phyloP scores from a whole-genome alignment of 345 rosid species.

The Salix caprea region DNA sequence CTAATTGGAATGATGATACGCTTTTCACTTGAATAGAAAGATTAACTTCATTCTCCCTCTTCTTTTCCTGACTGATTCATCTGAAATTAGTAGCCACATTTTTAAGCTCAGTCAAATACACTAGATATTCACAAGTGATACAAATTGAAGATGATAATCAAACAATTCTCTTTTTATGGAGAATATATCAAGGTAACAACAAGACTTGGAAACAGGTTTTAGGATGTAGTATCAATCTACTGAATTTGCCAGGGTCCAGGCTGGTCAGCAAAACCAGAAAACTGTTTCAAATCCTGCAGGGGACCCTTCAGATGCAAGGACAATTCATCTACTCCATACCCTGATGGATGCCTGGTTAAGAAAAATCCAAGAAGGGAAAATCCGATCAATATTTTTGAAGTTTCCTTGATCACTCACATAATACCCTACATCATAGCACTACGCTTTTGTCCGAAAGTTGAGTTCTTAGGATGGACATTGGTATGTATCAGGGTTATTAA shows the following conservation, averaged over 20 bases:
- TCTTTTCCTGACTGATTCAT: background rate
- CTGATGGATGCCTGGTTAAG: background rate
- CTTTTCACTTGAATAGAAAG: background rate
- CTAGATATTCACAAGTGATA: background rate
- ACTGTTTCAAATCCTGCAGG: background rate
- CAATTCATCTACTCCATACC: background rate
- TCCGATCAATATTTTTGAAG: background rate
- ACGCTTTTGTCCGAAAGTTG: background rate
- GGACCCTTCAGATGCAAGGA: background rate
- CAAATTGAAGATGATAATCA: background rate
- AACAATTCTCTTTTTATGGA: background rate
- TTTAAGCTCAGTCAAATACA: background rate
- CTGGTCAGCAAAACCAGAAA: background rate
- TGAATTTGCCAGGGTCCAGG: background rate
- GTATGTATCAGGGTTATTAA: too few species aligned
- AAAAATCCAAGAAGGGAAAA: background rate
- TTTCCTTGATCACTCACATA: background rate
- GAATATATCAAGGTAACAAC: background rate
- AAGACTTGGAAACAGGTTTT: too few species aligned
- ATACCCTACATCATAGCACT: background rate
- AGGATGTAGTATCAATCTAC: background rate
- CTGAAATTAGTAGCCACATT: background rate
- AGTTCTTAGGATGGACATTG: background rate
- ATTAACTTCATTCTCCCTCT: background rate
- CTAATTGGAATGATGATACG: background rate